Base-by-base conservation (phyloP, 371 early-diverging fungal genomes). In the Dinochytrium kinnereticum region DNA sequence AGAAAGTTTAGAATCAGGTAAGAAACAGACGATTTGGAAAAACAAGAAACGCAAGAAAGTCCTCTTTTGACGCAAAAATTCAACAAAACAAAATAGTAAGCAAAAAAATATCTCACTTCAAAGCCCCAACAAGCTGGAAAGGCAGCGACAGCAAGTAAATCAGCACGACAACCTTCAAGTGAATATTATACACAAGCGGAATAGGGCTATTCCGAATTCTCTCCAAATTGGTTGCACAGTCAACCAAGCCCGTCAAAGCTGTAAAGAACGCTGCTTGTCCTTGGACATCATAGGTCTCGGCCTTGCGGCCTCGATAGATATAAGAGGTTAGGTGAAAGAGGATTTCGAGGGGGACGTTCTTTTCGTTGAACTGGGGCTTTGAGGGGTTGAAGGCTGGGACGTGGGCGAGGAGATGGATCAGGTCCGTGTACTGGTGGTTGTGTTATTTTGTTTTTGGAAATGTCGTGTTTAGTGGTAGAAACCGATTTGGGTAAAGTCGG, bases 151-250 rank as follows among this genome's bases (percentile, higher is more conserved):
- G 64, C 53, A 92, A 74, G 71, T 92, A 94, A 33, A 92, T 68
- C 80, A 90, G 86, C 30, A 93, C 81, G 44, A 85, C 87, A 59
- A 92, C 92, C 44, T 88, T 84, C 68, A 94, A 80, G 79, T 93
- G 94, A 67, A 92, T 91, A 30, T 86, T 83, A 70, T 92, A 94
- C 19, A 92, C 92, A 38, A 90, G 71, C 7, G 94, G 94, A 59
- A 94, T 91, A 7, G 93, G 93, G 13, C 91, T 89, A n/a, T 88
- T 87, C 37, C 90, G 70, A 68, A 94, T 91, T 49, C 94, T 86
- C 78, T 93, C 92, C 70, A 91, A 90, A 13, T 85, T 83, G 10
- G 89, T 86, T 53, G 92, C 81, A 72, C 86, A 86, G 71, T 93
- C 92, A 37, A 90, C 69, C 61, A 88, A 61, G 24, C 76, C 80